Conservation (phyloP, 805 yeast genomes). For the Candida suzukii region DNA sequence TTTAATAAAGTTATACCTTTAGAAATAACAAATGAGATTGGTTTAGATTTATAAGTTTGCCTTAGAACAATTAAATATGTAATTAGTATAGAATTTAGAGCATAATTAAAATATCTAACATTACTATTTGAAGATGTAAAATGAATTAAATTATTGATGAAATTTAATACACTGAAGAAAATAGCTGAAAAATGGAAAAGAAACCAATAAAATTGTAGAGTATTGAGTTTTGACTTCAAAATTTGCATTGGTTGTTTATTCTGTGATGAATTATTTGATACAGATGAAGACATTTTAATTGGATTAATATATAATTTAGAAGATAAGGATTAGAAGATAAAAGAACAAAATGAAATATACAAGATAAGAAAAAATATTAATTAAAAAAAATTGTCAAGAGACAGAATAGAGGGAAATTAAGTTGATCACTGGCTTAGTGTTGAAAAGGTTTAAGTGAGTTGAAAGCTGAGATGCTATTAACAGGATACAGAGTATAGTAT, state of each 20-base stretch:
- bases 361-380: neutral
- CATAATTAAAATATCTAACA: slow-evolving; percentile 29
- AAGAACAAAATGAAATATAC: neutral
- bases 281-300: neutral
- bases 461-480: no score
- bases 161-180: slow-evolving; percentile 31
- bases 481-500: no score
- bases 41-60: slow-evolving; percentile 44
- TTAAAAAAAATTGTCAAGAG: neutral
- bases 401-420: no score
- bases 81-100: slow-evolving; percentile 45
- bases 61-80: slow-evolving; percentile 59
- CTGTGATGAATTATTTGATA: no score
- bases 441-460: no score
- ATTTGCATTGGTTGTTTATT: neutral
- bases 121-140: slow-evolving; percentile 22
- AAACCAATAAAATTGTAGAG: slow-evolving; percentile 63
- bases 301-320: neutral
- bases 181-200: slow-evolving; percentile 50
- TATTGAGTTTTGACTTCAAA: neutral
- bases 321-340: neutral
- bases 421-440: no score
- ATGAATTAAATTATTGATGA: slow-evolving; percentile 35
- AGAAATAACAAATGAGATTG: slow-evolving; percentile 18
- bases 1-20: slow-evolving; percentile 22